Evolutionary conservation across 2,329 filamentous ascomycete species (phyloP).

Genomic region (Alternaria incomplexa): DNA sequence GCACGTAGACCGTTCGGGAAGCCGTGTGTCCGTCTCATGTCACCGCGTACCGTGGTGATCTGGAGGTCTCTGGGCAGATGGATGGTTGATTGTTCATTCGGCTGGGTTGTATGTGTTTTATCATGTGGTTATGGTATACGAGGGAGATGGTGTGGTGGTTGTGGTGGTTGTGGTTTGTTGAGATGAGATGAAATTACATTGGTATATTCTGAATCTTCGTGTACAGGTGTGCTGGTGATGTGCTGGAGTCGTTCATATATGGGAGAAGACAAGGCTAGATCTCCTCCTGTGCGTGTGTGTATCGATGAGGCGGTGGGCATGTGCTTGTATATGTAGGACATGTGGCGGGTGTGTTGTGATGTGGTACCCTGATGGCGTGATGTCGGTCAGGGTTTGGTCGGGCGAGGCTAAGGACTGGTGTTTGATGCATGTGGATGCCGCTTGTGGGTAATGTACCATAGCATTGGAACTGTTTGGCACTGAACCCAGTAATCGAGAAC

Average conservation of each 20-base stretch:
- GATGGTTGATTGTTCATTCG: not conserved
- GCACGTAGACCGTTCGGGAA: conserved; percentile 2
- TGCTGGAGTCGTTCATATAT: too few relatives aligned
- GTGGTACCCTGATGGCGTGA: conserved; percentile 29
- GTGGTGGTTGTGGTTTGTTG: not conserved
- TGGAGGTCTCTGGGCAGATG: not conserved
- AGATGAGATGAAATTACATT: conserved; percentile 1
- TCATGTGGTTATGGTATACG: not conserved
- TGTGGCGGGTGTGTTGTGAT: too few relatives aligned
- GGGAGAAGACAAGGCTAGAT: too few relatives aligned
- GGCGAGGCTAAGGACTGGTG: not conserved
- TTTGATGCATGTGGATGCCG: not conserved
- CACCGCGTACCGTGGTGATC: not conserved
- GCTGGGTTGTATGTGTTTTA: not conserved
- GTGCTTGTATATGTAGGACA: conserved; percentile 3
- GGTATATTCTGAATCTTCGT: not conserved
- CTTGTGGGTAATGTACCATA: not conserved
- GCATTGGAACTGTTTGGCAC: not conserved
- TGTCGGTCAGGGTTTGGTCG: not conserved
- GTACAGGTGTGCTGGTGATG: not conserved
- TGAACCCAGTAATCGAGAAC: not conserved
- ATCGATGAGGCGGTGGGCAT: not conserved
- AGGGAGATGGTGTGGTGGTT: not conserved
- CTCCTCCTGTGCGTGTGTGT: too few relatives aligned
- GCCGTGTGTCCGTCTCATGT: not conserved